phyloP scores from a whole-genome alignment of 768 basidiomycete species.

The Lactifluus volemus region DNA sequence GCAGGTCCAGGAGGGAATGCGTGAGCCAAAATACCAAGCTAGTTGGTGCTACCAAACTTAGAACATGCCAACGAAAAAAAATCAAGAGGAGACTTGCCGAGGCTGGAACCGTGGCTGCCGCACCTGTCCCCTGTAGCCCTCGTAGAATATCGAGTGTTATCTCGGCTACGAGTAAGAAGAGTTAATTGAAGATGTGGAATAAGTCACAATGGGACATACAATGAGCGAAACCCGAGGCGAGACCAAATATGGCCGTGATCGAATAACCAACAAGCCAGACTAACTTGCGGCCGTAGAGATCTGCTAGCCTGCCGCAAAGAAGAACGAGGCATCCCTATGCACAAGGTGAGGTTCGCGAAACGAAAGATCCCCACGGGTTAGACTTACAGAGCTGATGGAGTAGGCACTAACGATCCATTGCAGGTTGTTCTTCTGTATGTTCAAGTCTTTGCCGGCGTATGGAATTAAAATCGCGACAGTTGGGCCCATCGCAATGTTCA shows the following conservation, averaged over 20 bases:
- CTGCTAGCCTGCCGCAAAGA: constrained; percentile 70
- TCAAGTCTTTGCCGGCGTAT: constrained; percentile 30
- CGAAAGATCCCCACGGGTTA: not conserved
- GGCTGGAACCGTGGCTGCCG: constrained; percentile 67
- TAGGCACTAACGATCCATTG: constrained; percentile 67
- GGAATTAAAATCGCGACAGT: constrained; percentile 26
- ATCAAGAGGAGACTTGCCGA: constrained; percentile 35
- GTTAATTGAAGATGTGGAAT: not conserved
- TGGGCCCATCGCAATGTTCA: constrained; percentile 23
- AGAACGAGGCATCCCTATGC: constrained; percentile 68
- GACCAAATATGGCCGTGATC: constrained; percentile 44
- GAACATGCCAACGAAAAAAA: constrained; percentile 1
- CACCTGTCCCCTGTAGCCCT: constrained; percentile 74
- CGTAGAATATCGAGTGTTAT: constrained; percentile 61
- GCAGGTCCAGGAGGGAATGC: constrained; percentile 61
- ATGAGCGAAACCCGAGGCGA: constrained; percentile 59
- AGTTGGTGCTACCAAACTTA: not conserved
- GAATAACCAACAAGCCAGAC: constrained; percentile 54
- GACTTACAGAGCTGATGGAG: constrained; percentile 53
- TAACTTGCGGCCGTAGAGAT: constrained; percentile 67
- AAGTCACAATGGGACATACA: constrained; percentile 26
- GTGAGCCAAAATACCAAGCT: constrained; percentile 79
- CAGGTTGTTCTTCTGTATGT: constrained; percentile 41
- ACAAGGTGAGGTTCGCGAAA: not conserved
- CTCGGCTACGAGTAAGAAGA: constrained; percentile 33